Evolutionary conservation across 2,329 filamentous ascomycete genomes (phyloP), one percentile per base, ranked within the genome.

Genomic region (Xylaria sp.): DNA sequence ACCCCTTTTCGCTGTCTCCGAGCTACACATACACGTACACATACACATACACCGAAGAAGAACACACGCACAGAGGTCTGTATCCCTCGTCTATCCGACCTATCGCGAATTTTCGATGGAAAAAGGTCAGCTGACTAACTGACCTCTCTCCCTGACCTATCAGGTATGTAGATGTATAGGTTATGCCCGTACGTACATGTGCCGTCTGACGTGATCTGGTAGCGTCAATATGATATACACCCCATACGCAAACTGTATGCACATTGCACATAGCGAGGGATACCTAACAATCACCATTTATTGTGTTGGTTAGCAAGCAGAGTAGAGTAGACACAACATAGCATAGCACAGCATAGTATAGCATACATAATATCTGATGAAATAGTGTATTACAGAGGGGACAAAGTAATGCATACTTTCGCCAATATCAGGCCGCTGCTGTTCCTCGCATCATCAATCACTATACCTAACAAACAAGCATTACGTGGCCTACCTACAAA

Each of bases 121-220:
- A 32, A 13, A 60, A 27, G 23, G 59, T 66, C 67, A 66, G 63
- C 63, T 63, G 53, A 66, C 59, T 25, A 63, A 58, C 63, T 63
- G 47, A 63, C 59, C 21, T 64, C 55, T 60, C 16, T 60, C 57
- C 42, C 32, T 4, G 23, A 35, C 66, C 66, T 65, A 65, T 65
- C 66, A 53, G 42, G 44, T 5, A 13, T 50, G 25, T 21, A 48
- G 12, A 29, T 18, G 6, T 12, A 29, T 5, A n/a, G n/a, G n/a
- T n/a, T n/a, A n/a, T n/a, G n/a, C n/a, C 10, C 27, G 3, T 8
- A 54, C 51, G 27, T 21, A 29, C 23, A 21, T 23, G 13, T 1
- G 21, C 3, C 42, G 57, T 55, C 63, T 58, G 51, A 66, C 60
- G 65, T 63, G 60, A 63, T 66, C 59, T 51, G 25, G 25, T 58